Evolutionary conservation across 1,139 yeast species (phyloP), one percentile per base, ranked within the genome.

Genomic region (Pichia sp.): DNA sequence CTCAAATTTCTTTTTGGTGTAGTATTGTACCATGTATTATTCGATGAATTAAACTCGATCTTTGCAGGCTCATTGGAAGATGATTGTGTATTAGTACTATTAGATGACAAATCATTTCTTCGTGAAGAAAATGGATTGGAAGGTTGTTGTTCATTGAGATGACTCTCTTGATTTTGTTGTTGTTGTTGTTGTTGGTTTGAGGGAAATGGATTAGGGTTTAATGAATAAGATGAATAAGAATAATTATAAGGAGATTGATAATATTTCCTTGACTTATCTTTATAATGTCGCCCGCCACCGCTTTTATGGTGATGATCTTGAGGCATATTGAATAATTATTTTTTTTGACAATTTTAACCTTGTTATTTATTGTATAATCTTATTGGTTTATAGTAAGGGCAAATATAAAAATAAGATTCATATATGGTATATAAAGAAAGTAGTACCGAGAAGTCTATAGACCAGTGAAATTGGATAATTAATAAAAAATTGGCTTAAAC

Each of bases 101-200:
- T 41, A 1, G 42, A 22, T 22, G 19, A 27, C 3, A 51, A 54
- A 1, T 60, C 63, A 43, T 52, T 62, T 49, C 66, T 53, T 47
- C 66, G 51, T 28, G 65, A 61, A 3, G 65, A 60, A 41, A 62
- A 62, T 0, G 65, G 66, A 44, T 60, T 62, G 22, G 54, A 47
- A 6, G 58, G 19, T 29, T 38, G 44, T 6, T 16, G 22, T 22
- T 39, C 42, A 25, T 5, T 22, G 7, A 1, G 22, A 28, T 10
- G 11, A 11, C 14, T 11, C 22, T 31, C 30, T 27, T 19, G 46
- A 3, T 10, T 33, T 33, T 31, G 39, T 16, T 18, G 54, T 18
- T 52, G 57, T n/a, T 25, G 53, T 25, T 14, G 54, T 45, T 29
- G 59, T 54, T 48, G 25, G 16, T 19, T 36, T 13, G 56, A 59